Evolutionary conservation across 306 rosid genomes (phyloP).

Genomic region (Abrus precatorius): DNA sequence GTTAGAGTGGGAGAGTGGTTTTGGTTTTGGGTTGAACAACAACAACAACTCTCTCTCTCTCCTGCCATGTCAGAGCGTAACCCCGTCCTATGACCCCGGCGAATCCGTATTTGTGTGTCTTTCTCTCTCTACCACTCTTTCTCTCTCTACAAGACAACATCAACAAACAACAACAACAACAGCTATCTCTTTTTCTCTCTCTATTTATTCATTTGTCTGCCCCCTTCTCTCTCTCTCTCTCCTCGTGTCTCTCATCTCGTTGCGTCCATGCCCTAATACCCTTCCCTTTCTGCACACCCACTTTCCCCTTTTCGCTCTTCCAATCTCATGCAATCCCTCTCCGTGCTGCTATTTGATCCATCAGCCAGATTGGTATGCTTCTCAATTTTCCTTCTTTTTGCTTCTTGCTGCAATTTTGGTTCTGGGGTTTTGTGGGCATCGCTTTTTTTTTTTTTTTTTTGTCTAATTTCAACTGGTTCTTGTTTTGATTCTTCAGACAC

Average conservation of each 20-base stretch:
- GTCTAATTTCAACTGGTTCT: conserved; percentile 53
- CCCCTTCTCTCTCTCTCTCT: conserved; percentile 59
- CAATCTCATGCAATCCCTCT: conserved; percentile 52
- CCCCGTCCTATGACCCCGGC: conserved; percentile 94
- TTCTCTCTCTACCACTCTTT: conserved; percentile 64
- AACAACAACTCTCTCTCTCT: conserved; percentile 58
- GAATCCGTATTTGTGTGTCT: conserved; percentile 80
- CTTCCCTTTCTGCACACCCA: conserved; percentile 13
- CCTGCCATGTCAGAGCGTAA: conserved; percentile 95
- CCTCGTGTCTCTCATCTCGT: conserved; percentile 58
- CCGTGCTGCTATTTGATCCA: conserved; percentile 65
- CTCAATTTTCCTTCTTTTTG: conserved; percentile 44
- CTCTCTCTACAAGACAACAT: conserved; percentile 49
- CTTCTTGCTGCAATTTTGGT: conserved; percentile 44
- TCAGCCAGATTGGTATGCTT: conserved; percentile 61
- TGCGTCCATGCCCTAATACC: conserved; percentile 80
- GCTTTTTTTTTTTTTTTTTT: conserved; percentile 2
- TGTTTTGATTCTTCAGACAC: conserved; percentile 40
- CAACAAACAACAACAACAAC: conserved; percentile 53
- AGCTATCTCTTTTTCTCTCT: conserved; percentile 65
- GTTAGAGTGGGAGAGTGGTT: conserved; percentile 50
- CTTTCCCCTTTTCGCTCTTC: conserved; percentile 44
- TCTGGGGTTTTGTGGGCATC: conserved; percentile 49
- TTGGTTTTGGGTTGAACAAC: conserved; percentile 53
- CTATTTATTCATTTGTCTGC: conserved; percentile 64